Percentiles rank a stretch among this genome's conserved stretches.
phyloP scores from a whole-genome alignment of 345 rosid genomes.

The Heritiera littoralis region DNA sequence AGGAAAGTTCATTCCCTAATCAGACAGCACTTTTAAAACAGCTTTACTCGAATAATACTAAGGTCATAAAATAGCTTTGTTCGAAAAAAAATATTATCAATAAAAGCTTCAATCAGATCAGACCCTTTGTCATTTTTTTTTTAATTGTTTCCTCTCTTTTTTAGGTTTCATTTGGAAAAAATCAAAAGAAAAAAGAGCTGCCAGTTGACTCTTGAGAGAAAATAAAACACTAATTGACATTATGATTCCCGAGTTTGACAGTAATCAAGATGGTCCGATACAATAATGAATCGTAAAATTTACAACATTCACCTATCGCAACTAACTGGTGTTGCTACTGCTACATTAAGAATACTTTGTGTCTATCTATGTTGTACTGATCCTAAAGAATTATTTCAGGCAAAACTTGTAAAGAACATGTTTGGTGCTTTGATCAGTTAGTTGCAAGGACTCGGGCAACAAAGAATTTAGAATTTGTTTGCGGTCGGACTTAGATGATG shows the following conservation, averaged over 20 bases:
- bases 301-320: background rate
- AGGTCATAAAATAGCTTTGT: too few species aligned
- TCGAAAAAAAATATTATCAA: too few species aligned
- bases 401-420: too few species aligned
- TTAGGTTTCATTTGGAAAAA: background rate
- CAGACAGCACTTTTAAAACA: too few species aligned
- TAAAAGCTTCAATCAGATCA: too few species aligned
- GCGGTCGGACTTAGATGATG: background rate
- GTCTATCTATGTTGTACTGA: background rate
- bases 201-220: background rate
- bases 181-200: background rate
- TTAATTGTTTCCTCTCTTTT: background rate
- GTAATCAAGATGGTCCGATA: background rate
- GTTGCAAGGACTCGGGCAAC: too few species aligned
- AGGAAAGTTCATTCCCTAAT: constrained; percentile 58
- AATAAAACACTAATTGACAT: too few species aligned
- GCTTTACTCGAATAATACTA: too few species aligned
- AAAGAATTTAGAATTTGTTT: background rate
- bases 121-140: background rate
- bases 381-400: background rate
- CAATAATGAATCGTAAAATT: background rate
- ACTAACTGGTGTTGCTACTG: background rate
- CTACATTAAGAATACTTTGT: background rate
- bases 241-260: background rate
- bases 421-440: too few species aligned